Evolutionary conservation across 2,329 filamentous ascomycete species (phyloP), one percentile per base, ranked within the genome.

Genomic region (Pestalotiopsis sp.): DNA sequence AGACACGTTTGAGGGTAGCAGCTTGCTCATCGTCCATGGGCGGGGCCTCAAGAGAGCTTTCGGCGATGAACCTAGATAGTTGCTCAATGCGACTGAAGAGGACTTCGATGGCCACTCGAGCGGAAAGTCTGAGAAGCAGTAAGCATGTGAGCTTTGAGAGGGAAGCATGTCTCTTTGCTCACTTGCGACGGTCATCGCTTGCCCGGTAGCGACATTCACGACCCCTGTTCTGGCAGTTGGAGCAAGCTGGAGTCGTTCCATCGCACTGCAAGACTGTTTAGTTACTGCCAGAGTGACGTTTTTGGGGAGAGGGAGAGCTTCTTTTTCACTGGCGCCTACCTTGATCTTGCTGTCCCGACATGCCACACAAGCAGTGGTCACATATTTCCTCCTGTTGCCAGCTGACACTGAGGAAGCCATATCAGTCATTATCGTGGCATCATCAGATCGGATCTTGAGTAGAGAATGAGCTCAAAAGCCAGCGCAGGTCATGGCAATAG

Each of bases 341-440:
- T 60, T 60, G 57, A 60, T 38, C 31, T 60, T 60, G 57, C 57
- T 60, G n/a, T 60, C 57, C 12, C 57, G n/a, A 13, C 57, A 60
- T 11, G 20, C 57, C 25, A 60, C 57, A 4, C 57, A 60, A 3
- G 57, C 57, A 27, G 57, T 60, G 7, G 57, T 60, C 3, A 60
- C 57, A 38, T 60, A 38, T 27, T 38, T 60, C 20, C 57, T 31
- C 23, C 31, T 60, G 57, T 27, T 60, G 6, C 25, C 57, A 20
- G 57, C 23, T 7, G 31, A 17, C 7, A n/a, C 17, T 60, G 57
- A 60, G 14, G 25, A 27, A n/a, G 57, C 25, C 57, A 60, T 60
- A 13, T 38, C n/a, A 13, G 56, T 23, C 20, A 56, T 17, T 17
- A 12, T 56, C 12, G 20, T 23, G 17, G 49, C 20, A 23, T 17